Evolutionary conservation across 768 basidiomycete species (phyloP).

Genomic region (Mycena pura): DNA sequence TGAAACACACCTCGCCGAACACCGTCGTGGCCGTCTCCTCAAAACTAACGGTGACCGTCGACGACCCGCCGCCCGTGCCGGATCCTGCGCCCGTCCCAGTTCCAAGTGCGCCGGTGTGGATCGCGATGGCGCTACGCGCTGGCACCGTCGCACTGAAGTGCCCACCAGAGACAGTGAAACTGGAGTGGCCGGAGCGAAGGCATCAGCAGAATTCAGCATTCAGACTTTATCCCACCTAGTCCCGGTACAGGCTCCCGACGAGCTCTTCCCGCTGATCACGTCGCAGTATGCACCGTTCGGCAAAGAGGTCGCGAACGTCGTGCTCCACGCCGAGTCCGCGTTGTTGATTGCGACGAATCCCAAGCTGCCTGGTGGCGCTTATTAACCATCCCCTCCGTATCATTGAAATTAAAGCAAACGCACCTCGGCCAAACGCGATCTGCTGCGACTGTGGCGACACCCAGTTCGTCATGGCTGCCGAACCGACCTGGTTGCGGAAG

Average conservation of each 20-base stretch:
- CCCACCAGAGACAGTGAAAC: conserved; percentile 58
- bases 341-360: conserved; percentile 78
- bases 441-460: conserved; percentile 61
- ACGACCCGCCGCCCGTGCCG: conserved; percentile 22
- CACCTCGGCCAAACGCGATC: conserved; percentile 73
- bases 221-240: conserved; percentile 45
- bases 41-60: conserved; percentile 52
- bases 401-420: conserved; percentile 9
- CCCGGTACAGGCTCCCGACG: conserved; percentile 55
- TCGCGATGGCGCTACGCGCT: conserved; percentile 60
- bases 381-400: too few species aligned
- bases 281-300: conserved; percentile 70
- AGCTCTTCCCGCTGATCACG: conserved; percentile 57
- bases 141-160: conserved; percentile 56
- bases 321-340: conserved; percentile 58
- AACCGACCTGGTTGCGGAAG: conserved; percentile 65
- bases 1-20: conserved; percentile 56
- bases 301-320: conserved; percentile 63
- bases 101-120: conserved; percentile 54
- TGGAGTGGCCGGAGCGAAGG: conserved; percentile 26
- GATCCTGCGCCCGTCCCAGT: conserved; percentile 31
- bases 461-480: conserved; percentile 60
- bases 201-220: neutral
- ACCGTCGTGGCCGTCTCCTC: conserved; percentile 62
- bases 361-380: conserved; percentile 44